phyloP scores from a whole-genome alignment of 2,329 filamentous ascomycete genomes.

The Fusarium staphyleae region DNA sequence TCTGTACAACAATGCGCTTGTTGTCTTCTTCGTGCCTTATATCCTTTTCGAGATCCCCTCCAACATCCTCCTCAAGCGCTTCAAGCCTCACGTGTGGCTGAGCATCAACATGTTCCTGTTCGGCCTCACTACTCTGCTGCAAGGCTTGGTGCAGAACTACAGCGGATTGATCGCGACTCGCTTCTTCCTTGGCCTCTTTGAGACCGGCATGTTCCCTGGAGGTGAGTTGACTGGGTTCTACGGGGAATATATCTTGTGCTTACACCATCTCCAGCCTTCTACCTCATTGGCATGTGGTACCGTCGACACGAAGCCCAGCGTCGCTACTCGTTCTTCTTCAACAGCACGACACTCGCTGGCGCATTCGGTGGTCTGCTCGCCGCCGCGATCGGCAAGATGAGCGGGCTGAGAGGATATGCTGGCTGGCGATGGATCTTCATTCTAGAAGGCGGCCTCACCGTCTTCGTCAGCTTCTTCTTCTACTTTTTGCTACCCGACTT shows the following conservation, averaged over 20 bases:
- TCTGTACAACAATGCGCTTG: constrained; percentile 77
- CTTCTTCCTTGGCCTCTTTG: constrained; percentile 84
- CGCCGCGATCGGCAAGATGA: constrained; percentile 88
- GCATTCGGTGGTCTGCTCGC: constrained; percentile 89
- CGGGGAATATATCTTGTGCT: constrained; percentile 48
- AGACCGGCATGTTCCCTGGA: constrained; percentile 73
- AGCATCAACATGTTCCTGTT: constrained; percentile 86
- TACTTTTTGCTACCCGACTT: constrained; percentile 77
- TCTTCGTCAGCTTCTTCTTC: constrained; percentile 66
- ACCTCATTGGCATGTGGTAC: constrained; percentile 90
- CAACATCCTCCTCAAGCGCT: constrained; percentile 69
- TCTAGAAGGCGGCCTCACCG: constrained; percentile 72
- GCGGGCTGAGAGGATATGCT: constrained; percentile 68
- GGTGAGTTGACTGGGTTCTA: constrained; percentile 36
- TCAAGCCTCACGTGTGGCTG: constrained; percentile 72
- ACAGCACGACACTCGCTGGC: constrained; percentile 77
- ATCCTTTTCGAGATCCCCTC: constrained; percentile 75
- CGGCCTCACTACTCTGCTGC: constrained; percentile 75
- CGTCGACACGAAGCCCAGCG: constrained; percentile 86
- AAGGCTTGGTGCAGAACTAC: constrained; percentile 82
- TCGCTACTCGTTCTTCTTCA: constrained; percentile 94
- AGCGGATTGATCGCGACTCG: constrained; percentile 77
- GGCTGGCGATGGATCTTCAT: constrained; percentile 90
- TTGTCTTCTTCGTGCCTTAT: constrained; percentile 85
- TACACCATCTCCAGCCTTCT: constrained; percentile 56